Evolutionary conservation across 148 eudicot species (phyloP).

Genomic region (Fagopyrum esculentum): DNA sequence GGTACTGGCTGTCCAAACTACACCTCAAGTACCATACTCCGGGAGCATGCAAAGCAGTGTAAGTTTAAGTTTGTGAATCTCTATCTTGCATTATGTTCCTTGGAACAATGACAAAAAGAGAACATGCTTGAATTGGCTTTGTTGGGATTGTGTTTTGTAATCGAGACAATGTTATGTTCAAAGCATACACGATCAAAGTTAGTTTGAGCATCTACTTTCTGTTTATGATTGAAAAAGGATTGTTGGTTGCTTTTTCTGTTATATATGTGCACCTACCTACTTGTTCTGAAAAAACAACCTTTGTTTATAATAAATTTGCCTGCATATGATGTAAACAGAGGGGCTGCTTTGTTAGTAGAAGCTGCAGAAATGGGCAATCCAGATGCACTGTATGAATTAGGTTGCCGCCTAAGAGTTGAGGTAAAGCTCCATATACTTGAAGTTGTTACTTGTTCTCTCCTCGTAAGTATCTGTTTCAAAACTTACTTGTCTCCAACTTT

Average conservation of each 20-base stretch:
- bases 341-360: slow-evolving; percentile 95
- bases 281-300: background rate
- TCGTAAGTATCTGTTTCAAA: background rate
- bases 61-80: slow-evolving; percentile 31
- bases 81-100: background rate
- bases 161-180: background rate
- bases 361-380: slow-evolving; percentile 94
- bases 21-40: slow-evolving; percentile 92
- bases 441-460: background rate
- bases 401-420: slow-evolving; percentile 72
- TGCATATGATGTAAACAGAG: slow-evolving; percentile 32
- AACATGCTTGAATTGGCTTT: background rate
- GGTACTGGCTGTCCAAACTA: slow-evolving; percentile 80
- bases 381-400: slow-evolving; percentile 79
- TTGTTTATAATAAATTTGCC: background rate
- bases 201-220: background rate
- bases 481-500: background rate
- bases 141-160: background rate
- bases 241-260: background rate
- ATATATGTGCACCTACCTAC: background rate
- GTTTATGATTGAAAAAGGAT: background rate
- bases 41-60: slow-evolving; percentile 82
- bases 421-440: slow-evolving; percentile 21
- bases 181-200: background rate
- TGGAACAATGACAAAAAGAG: background rate